Conservation (phyloP, 805 yeast genomes). For the Teunomyces kruisii region DNA sequence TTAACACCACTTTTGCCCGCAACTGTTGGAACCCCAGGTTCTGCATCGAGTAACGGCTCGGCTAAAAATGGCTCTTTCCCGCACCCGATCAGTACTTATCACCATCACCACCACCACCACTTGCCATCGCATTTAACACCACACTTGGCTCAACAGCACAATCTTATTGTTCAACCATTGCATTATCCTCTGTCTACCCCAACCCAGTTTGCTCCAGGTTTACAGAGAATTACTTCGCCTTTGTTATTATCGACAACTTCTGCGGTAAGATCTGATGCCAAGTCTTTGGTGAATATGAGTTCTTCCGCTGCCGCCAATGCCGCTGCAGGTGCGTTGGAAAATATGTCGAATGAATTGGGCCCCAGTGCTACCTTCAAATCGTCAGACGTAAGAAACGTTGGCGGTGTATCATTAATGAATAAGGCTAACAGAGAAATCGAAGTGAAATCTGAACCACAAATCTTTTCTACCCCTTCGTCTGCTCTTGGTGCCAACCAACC, state of each 20-base stretch:
- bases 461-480: conserved; percentile 37
- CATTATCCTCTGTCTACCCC: conserved; percentile 72
- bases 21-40: conserved; percentile 4
- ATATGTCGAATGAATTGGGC: conserved; percentile 43
- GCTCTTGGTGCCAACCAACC: conserved; percentile 27
- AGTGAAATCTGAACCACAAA: conserved; percentile 10
- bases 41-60: conserved; percentile 4
- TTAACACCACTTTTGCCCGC: conserved; percentile 33
- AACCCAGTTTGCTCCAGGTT: conserved; percentile 65
- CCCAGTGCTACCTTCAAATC: conserved; percentile 43
- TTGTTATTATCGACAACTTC: conserved; percentile 54
- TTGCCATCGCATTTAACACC: conserved; percentile 11
- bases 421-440: conserved; percentile 14
- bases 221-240: conserved; percentile 65
- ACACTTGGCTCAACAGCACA: conserved; percentile 19
- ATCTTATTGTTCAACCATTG: conserved; percentile 47
- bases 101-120: conserved; percentile 13
- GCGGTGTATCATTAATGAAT: conserved; percentile 36
- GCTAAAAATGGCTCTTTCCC: conserved; percentile 8
- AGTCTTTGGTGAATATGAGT: conserved; percentile 4
- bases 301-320: conserved; percentile 9
- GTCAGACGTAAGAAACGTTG: conserved; percentile 11
- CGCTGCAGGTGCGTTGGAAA: conserved; percentile 46
- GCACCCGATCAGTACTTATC: conserved; percentile 10
- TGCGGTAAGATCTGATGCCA: conserved; percentile 29